These are phyloP conservation scores for Kockovaella imperatae DNA, from an alignment of 768 basidiomycete species.

Conservation along the genomic window DNA sequence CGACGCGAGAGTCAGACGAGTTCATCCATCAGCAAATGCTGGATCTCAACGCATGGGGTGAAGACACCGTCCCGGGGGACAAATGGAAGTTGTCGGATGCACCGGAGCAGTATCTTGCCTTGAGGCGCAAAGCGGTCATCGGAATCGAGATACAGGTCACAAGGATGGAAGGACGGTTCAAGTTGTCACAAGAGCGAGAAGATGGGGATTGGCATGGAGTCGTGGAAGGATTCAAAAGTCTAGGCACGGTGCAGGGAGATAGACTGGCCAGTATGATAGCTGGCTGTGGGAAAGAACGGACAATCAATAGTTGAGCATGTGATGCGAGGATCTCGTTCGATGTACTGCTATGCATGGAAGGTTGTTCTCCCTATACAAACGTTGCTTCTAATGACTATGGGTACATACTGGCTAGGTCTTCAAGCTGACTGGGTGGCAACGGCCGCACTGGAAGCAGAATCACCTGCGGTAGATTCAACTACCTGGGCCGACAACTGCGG, in stretches of 20 bases:
- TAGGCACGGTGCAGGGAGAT: constrained; percentile 25
- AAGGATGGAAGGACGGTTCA: constrained; percentile 41
- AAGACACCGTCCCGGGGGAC: constrained; percentile 1
- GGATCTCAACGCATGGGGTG: constrained; percentile 22
- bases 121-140: constrained; percentile 38
- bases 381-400: too few species aligned
- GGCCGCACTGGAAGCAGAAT: too few species aligned
- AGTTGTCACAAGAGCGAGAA: constrained; percentile 36
- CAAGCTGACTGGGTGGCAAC: too few species aligned
- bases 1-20: constrained; percentile 1
- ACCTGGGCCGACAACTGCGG: too few species aligned
- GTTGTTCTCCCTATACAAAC: too few species aligned
- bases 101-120: constrained; percentile 34
- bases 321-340: too few species aligned
- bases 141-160: constrained; percentile 40
- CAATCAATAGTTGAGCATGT: too few species aligned
- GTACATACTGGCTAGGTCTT: too few species aligned
- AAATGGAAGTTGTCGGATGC: constrained; percentile 39
- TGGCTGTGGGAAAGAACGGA: background rate
- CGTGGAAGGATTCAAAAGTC: constrained; percentile 30
- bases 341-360: too few species aligned
- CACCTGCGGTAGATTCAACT: too few species aligned
- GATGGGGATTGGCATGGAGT: constrained; percentile 41
- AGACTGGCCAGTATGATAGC: constrained; percentile 23
- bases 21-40: constrained; percentile 38